These are phyloP conservation scores for Diaporthe ampelina DNA, from an alignment of 2,329 filamentous ascomycete species.

Conservation along the genomic window DNA sequence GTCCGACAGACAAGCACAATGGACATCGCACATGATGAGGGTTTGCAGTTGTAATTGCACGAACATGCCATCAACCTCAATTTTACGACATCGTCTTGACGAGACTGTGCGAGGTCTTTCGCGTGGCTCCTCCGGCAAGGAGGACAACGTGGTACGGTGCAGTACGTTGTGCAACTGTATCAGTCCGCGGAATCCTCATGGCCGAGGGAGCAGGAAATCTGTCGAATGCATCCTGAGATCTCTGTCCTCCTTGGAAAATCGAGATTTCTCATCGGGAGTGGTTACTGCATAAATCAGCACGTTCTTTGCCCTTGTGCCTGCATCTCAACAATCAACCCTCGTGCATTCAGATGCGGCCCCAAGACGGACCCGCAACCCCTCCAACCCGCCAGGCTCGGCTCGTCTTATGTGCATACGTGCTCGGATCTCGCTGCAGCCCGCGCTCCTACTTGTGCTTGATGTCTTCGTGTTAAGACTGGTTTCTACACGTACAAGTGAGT, in stretches of 20 bases:
- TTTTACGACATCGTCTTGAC: background rate
- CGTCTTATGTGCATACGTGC: conserved; percentile 6
- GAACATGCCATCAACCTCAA: background rate
- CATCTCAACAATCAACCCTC: background rate
- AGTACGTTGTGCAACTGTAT: too few relatives aligned
- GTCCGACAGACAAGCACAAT: background rate
- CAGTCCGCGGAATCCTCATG: background rate
- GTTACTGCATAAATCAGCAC: background rate
- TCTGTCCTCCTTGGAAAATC: background rate
- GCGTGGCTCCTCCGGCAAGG: too few relatives aligned
- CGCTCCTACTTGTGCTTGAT: background rate
- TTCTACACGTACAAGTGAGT: background rate
- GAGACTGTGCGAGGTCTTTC: background rate
- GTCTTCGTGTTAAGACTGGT: background rate
- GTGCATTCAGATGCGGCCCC: background rate
- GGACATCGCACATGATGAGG: background rate
- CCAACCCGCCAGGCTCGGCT: background rate
- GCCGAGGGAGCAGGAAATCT: background rate
- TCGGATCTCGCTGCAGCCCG: conserved; percentile 13
- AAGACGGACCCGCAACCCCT: background rate
- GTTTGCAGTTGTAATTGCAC: background rate
- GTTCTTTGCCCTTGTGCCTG: background rate
- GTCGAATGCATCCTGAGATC: background rate
- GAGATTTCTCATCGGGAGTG: background rate
- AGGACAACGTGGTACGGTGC: too few relatives aligned